phyloP scores from a whole-genome alignment of 2,329 filamentous ascomycete species.

The Triangularia verruculosa region DNA sequence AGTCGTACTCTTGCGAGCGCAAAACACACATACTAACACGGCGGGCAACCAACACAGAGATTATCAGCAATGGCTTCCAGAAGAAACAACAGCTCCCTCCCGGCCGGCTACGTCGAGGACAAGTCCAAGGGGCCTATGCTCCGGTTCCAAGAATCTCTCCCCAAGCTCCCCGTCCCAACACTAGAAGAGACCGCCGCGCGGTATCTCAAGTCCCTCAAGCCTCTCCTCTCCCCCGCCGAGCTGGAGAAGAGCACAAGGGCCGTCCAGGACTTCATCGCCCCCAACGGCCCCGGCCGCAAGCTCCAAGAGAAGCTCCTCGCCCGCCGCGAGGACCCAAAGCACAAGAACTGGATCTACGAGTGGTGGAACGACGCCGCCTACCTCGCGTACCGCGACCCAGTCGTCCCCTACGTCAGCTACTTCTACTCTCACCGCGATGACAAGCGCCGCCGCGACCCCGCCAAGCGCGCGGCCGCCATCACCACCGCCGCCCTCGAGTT shows the following conservation, averaged over 20 bases:
- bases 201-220: conserved; percentile 77
- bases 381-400: conserved; percentile 87
- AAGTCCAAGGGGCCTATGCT: conserved; percentile 76
- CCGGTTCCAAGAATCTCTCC: conserved; percentile 82
- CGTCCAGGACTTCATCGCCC: conserved; percentile 82
- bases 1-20: background rate
- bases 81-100: conserved; percentile 58
- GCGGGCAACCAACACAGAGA: conserved; percentile 27
- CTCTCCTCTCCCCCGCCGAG: conserved; percentile 66
- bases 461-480: conserved; percentile 89
- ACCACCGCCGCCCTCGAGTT: conserved; percentile 84
- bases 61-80: conserved; percentile 50
- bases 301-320: conserved; percentile 87
- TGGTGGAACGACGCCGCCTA: conserved; percentile 99
- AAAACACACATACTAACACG: conserved; percentile 17
- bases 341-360: conserved; percentile 92
- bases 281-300: conserved; percentile 76
- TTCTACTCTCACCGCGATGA: conserved; percentile 99
- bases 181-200: conserved; percentile 78
- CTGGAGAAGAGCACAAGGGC: conserved; percentile 73
- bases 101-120: conserved; percentile 73
- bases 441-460: conserved; percentile 78
- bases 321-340: conserved; percentile 71
- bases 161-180: conserved; percentile 72
- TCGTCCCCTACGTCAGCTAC: conserved; percentile 97